phyloP scores from a whole-genome alignment of 1,284 basidiomycete species.

The Malassezia nana region DNA sequence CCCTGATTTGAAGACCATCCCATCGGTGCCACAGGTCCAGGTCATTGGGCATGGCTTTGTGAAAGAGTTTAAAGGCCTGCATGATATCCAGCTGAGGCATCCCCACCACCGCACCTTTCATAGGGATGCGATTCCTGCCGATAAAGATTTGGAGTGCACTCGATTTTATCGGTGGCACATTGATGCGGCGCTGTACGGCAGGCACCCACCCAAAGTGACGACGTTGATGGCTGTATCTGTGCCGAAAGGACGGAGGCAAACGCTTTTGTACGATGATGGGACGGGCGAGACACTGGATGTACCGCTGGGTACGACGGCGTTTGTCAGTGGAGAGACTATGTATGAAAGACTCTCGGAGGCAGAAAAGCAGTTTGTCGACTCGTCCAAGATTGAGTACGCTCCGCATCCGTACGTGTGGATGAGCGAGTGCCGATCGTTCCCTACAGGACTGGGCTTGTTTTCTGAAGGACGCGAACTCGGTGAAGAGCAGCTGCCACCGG shows the following conservation, averaged over 20 bases:
- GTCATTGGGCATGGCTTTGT: conserved; percentile 46
- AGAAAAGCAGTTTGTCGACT: conserved; percentile 71
- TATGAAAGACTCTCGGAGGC: conserved; percentile 67
- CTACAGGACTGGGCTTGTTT: conserved; percentile 70
- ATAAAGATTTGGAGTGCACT: conserved; percentile 64
- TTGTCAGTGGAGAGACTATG: conserved; percentile 61
- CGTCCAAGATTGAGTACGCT: conserved; percentile 18
- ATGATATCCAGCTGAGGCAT: conserved; percentile 53
- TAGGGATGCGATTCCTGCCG: conserved; percentile 64
- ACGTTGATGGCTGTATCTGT: conserved; percentile 72
- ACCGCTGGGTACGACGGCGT: conserved; percentile 76
- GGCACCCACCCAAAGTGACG: conserved; percentile 68
- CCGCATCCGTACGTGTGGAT: conserved; percentile 68
- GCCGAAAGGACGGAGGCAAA: conserved; percentile 61
- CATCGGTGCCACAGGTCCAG: conserved; percentile 45
- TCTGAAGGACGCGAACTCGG: conserved; percentile 62
- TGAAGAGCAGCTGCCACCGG: conserved; percentile 60
- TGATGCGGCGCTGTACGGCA: conserved; percentile 79
- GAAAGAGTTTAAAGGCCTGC: conserved; percentile 18
- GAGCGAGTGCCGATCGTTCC: conserved; percentile 61
- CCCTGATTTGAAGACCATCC: conserved; percentile 48
- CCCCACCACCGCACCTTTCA: conserved; percentile 82
- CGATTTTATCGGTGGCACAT: conserved; percentile 74
- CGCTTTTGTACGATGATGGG: conserved; percentile 74
- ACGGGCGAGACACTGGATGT: conserved; percentile 71